Percentiles rank a stretch among this genome's conserved stretches.
These are phyloP conservation scores for Phytophthora tentaculata DNA, from an alignment of 352 stramenopile species.

Conservation along the genomic window DNA sequence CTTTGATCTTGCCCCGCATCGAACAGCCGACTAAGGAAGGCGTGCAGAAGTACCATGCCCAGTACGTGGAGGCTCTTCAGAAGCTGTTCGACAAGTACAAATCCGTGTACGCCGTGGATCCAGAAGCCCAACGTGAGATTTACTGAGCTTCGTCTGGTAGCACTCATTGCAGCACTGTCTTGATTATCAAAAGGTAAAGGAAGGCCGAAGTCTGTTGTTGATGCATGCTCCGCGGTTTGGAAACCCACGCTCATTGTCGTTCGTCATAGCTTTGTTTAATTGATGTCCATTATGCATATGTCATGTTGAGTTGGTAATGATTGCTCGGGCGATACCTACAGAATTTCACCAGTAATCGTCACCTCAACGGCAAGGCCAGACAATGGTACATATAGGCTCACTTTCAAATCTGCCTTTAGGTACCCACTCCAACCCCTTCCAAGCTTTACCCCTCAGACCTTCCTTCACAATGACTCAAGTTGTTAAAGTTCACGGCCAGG, in stretches of 20 bases:
- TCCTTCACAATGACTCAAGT: slow-evolving; percentile 26
- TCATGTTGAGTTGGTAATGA: too few species aligned
- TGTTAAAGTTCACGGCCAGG: slow-evolving; percentile 29
- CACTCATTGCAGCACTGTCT: too few species aligned
- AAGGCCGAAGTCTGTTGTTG: too few species aligned
- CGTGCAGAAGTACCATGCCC: slow-evolving; percentile 86
- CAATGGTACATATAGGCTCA: slow-evolving; percentile 3
- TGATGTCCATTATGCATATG: too few species aligned
- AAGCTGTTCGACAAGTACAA: slow-evolving; percentile 90
- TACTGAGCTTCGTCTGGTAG: slow-evolving; percentile 25
- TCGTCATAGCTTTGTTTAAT: too few species aligned
- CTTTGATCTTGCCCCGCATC: slow-evolving; percentile 86
- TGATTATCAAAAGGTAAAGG: too few species aligned
- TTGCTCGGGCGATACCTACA: too few species aligned
- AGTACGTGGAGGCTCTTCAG: slow-evolving; percentile 85
- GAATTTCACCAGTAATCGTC: too few species aligned
- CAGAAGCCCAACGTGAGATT: slow-evolving; percentile 52
- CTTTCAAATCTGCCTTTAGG: slow-evolving; percentile 20
- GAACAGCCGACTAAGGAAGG: slow-evolving; percentile 87
- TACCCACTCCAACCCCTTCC: too few species aligned
- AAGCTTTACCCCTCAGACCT: neutral
- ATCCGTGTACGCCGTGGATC: slow-evolving; percentile 71
- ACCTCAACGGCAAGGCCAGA: too few species aligned
- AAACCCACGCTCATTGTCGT: too few species aligned
- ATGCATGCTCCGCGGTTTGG: too few species aligned